A percentile compares a stretch with the other conserved stretches of the same genome.
These are phyloP conservation scores for Fusarium sp. DNA, from an alignment of 2,329 filamentous ascomycete genomes.

Conservation along the genomic window DNA sequence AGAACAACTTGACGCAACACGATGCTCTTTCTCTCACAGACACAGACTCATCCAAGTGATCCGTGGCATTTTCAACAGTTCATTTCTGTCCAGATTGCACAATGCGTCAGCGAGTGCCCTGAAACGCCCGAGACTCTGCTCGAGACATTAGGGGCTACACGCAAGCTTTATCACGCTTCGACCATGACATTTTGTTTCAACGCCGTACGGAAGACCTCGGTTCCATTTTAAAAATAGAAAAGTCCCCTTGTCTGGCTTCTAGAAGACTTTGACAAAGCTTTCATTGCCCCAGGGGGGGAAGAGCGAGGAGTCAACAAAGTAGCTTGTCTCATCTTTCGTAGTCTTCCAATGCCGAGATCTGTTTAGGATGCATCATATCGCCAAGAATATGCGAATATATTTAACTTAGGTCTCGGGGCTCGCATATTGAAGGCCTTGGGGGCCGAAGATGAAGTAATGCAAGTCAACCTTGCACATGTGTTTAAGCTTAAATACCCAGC, in stretches of 20 bases:
- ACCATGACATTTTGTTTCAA: neutral
- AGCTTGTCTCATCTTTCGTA: neutral
- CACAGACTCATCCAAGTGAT: rapidly evolving
- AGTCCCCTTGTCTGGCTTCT: neutral
- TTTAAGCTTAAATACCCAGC: neutral
- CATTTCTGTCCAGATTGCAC: neutral
- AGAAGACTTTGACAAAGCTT: neutral
- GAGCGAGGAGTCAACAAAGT: no score
- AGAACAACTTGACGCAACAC: neutral
- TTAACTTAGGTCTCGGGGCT: neutral
- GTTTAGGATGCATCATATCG: neutral
- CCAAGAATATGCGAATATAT: rapidly evolving
- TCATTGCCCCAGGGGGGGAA: neutral
- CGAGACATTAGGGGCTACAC: neutral
- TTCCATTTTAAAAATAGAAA: neutral
- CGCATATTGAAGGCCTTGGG: neutral
- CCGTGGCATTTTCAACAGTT: rapidly evolving
- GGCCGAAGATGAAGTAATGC: neutral
- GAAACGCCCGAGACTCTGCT: neutral
- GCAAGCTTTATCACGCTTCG: neutral
- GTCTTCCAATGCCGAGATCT: no score
- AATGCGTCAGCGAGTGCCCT: neutral
- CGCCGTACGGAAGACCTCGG: neutral
- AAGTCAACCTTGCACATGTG: neutral
- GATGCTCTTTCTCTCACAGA: neutral